These are phyloP conservation scores for Trypethelium eluteriae DNA, from an alignment of 495 filamentous ascomycete genomes.

Conservation along the genomic window DNA sequence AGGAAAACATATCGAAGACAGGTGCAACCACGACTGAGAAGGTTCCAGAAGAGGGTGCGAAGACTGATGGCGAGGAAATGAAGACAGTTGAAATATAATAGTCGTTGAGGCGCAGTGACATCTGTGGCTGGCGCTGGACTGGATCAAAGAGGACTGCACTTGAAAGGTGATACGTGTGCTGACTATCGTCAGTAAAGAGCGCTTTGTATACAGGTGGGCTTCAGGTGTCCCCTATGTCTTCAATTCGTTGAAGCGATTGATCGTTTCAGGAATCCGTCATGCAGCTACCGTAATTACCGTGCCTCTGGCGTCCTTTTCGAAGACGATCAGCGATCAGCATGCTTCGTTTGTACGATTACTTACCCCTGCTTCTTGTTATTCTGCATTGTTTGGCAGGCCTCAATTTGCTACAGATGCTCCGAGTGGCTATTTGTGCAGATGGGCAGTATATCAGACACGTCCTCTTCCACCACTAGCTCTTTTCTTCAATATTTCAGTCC, in stretches of 20 bases:
- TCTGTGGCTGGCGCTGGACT: not conserved
- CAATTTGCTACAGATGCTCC: not conserved
- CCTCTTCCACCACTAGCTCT: not conserved
- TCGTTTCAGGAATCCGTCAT: not conserved
- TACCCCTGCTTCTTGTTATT: not conserved
- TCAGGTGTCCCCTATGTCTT: no score
- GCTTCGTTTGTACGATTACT: not conserved
- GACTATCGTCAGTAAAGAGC: no score
- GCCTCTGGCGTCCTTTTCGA: not conserved
- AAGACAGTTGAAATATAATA: slow-evolving; percentile 13
- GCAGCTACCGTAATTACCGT: not conserved
- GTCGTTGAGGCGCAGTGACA: not conserved
- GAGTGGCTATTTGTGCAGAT: not conserved
- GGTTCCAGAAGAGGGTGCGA: slow-evolving; percentile 13
- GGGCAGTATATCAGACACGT: not conserved
- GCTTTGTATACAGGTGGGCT: no score
- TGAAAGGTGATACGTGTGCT: not conserved
- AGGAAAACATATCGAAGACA: slow-evolving; percentile 13
- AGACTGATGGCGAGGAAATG: slow-evolving; percentile 14
- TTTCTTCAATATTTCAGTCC: not conserved
- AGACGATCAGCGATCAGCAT: slow-evolving; percentile 1
- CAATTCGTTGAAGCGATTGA: not conserved
- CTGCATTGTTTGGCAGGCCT: not conserved
- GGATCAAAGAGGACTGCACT: not conserved
- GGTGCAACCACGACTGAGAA: not conserved